Base-by-base conservation (phyloP, 148 eudicot genomes). In the Persicaria maculosa region DNA sequence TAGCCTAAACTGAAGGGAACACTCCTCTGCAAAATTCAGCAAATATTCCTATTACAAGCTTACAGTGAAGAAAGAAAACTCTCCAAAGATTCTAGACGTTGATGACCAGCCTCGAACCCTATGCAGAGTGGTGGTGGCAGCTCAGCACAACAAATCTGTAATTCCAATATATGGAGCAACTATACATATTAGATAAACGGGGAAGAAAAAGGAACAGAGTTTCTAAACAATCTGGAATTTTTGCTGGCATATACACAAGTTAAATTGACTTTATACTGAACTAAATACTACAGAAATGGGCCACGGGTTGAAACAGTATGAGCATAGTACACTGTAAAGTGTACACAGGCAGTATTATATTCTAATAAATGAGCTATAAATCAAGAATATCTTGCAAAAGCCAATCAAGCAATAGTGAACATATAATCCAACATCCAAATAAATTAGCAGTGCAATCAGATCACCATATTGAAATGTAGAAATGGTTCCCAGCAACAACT, bases 91-190 rank as follows among this genome's bases (percentile, higher is more conserved):
- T 55, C 22, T 16, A 17, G 22, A n/a, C 0, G 61, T 17, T 55
- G 61, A 57, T 57, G 62, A n/a, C 31, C 61, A 6, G 11, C 62
- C 62, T 57, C 31, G 10, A 57, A 19, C 17, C 25, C 2, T 57
- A 57, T 57, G 62, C 62, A 57, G 62, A 57, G 40, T 7, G 12
- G 22, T 19, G 62, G 62, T 57, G 62, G 62, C 31, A 57, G 62
- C 62, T 57, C 62, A 10, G 36, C 11, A 57, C 55, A 52, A 52
- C 55, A 19, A 19, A 57, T 57, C 62, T 57, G 62, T 19, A 57
- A 17, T 57, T 57, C 62, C 62, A 20, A 57, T 57, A 48, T 12
- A 17, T 19, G 25, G 2, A 36, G 22, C 61, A 57, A 7, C 25
- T 4, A 57, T 19, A 19, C 62, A 17, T 22, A 19, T 25, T 6